Evolutionary conservation across 2,329 filamentous ascomycete species (phyloP), one percentile per base, ranked within the genome.

Genomic region (Cytospora chrysosperma): DNA sequence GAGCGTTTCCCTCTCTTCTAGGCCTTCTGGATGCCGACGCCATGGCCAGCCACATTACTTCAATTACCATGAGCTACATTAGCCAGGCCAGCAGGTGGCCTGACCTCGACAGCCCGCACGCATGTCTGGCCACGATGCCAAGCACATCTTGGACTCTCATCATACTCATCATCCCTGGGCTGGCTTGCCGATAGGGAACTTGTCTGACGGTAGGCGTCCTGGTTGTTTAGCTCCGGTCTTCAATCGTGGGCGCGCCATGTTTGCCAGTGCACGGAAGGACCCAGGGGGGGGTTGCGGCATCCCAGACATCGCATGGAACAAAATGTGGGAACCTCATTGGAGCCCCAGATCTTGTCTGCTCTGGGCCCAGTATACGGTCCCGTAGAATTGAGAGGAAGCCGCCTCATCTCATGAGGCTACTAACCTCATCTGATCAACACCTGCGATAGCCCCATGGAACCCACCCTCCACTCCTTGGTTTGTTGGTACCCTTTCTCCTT

Each of bases 371-470:
- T 34, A 19, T 47, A 34, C 37, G n/a, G n/a, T n/a, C n/a, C n/a
- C n/a, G 34, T 30, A 30, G 27, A 43, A 26, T 49, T 37, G 51
- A 34, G 47, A 30, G 51, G 28, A 49, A 61, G 37, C 21, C 51
- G 59, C 43, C 59, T 61, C 59, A 26, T 61, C 59, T n/a, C n/a
- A n/a, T n/a, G 59, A 61, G 19, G 30, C 24, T 61, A 30, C 59
- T 61, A 61, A 61, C 59, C 59, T 43, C 59, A 61, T 61, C 59
- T 7, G 59, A 55, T 27, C 59, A 61, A 26, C 8, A n/a, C 43
- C 43, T 47, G 37, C n/a, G n/a, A 21, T 21, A 47, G 10, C 24
- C 43, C 37, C 43, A n/a, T 47, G 43, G 43, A 47, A 47, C 43
- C 43, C 43, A 13, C 50, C 24, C 17, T 19, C 27, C 51, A 24